These are phyloP conservation scores for Coprinellus aureogranulatus DNA, from an alignment of 768 basidiomycete genomes.

Conservation along the genomic window DNA sequence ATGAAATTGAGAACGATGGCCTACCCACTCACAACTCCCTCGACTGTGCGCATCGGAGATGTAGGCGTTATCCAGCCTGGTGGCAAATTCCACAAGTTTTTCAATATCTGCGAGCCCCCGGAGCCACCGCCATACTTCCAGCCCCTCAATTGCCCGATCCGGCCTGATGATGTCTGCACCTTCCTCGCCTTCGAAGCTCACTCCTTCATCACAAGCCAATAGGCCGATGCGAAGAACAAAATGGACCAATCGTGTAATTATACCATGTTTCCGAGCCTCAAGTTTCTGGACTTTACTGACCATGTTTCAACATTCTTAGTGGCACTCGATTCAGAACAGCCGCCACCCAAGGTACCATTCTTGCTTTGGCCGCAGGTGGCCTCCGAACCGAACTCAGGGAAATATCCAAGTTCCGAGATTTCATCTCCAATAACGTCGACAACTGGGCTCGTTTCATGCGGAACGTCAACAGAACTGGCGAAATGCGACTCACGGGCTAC, in stretches of 20 bases:
- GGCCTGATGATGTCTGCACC: neutral
- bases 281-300: conserved; percentile 1
- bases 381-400: conserved; percentile 4
- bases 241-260: conserved; percentile 1
- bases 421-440: neutral
- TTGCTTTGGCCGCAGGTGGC: conserved; percentile 6
- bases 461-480: neutral
- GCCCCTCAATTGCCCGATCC: conserved; percentile 2
- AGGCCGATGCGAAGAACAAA: neutral
- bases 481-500: conserved; percentile 3
- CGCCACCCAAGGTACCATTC: conserved; percentile 1
- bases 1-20: neutral
- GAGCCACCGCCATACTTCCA: conserved; percentile 8
- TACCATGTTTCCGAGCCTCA: neutral
- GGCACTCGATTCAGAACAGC: neutral
- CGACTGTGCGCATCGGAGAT: conserved; percentile 5
- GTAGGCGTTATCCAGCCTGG: neutral
- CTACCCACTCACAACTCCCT: conserved; percentile 3
- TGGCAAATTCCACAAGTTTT: conserved; percentile 2
- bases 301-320: neutral
- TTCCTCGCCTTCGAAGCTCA: conserved; percentile 3
- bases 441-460: conserved; percentile 1
- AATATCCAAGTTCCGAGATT: conserved; percentile 5
- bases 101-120: conserved; percentile 5
- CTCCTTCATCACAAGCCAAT: conserved; percentile 6